Base-by-base conservation (phyloP, 345 rosid genomes). In the Aquilaria malaccensis region DNA sequence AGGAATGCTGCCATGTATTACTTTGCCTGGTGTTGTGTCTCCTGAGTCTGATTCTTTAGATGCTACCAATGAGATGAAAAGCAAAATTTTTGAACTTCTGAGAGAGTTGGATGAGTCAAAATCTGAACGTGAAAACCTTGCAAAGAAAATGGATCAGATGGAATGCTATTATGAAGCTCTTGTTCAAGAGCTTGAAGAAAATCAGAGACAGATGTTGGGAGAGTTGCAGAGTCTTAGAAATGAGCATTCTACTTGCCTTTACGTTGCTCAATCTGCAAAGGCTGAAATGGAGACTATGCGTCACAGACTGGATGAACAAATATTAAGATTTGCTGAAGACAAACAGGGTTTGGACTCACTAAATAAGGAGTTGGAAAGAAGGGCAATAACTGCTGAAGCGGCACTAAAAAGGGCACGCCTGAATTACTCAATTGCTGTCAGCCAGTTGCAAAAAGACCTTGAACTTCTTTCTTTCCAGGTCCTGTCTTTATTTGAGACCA, bases 91-190 rank as follows among this genome's bases (percentile, higher is more conserved):
- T 70, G 96, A 94, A 80, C 97, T 94, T 76, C 49, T 90, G 70
- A 80, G 84, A 59, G 99, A 86, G 66, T 74, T 94, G 80, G 96
- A 88, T 64, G 95, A 84, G 62, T 84, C 97, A 59, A 90, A 90
- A 80, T 78, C 85, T 68, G 97, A 90, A 79, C 76, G 77, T 62
- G 95, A 81, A 72, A 82, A 81, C 80, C 92, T 94, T 67, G 76
- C 85, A 45, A 87, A 83, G 82, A 94, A 94, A 83, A 90, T 90
- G 96, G 88, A 79, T 67, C 89, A 94, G 87, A 94, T 94, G 99
- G 99, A 94, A 73, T 86, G 97, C 69, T 90, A 94, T 71, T 94
- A 94, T 57, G 97, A 94, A 79, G 87, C 92, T 47, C 82, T 94
- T 48, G 80, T 94, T 57, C 96, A 87, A 77, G 99, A 94, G 83